A percentile compares a stretch with the other conserved stretches of the same genome.
These are phyloP conservation scores for Hymenotorrendiella dingleyae DNA, from an alignment of 2,329 filamentous ascomycete genomes.

Conservation along the genomic window DNA sequence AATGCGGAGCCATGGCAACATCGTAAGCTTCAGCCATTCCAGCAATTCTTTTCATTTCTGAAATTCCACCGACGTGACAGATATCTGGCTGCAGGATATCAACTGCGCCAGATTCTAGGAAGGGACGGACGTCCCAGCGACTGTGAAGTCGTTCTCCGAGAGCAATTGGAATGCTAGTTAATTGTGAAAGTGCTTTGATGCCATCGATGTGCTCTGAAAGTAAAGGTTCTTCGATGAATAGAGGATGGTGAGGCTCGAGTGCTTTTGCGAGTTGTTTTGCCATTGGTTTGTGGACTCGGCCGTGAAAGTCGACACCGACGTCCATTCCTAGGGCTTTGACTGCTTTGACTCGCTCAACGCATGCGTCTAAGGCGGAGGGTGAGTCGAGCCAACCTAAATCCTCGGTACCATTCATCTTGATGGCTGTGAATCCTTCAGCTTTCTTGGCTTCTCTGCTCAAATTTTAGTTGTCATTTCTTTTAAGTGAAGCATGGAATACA, in stretches of 20 bases:
- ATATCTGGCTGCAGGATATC: conserved; percentile 72
- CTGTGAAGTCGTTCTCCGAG: conserved; percentile 67
- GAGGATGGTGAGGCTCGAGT: conserved; percentile 59
- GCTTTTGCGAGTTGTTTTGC: conserved; percentile 66
- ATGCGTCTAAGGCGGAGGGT: conserved; percentile 54
- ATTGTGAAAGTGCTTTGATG: conserved; percentile 54
- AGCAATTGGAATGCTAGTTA: conserved; percentile 60
- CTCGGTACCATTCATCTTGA: conserved; percentile 78
- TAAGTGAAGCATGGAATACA: too few species aligned
- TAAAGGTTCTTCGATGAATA: conserved; percentile 74
- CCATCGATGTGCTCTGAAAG: conserved; percentile 55
- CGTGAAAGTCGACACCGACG: conserved; percentile 72
- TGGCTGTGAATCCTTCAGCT: conserved; percentile 56
- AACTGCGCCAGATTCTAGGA: conserved; percentile 61
- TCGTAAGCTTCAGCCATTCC: conserved; percentile 69
- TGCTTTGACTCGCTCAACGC: conserved; percentile 59
- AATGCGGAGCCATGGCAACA: conserved; percentile 67
- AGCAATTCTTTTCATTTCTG: conserved; percentile 63
- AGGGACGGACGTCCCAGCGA: conserved; percentile 68
- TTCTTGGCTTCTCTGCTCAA: conserved; percentile 49
- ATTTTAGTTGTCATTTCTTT: too few species aligned
- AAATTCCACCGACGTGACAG: conserved; percentile 66
- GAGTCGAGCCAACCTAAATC: conserved; percentile 73
- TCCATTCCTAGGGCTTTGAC: conserved; percentile 68
- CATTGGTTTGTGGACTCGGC: conserved; percentile 73